A percentile compares a stretch with the other conserved stretches of the same genome.
Conservation (phyloP, 1,284 basidiomycete genomes). For the Cerioporus squamosus region DNA sequence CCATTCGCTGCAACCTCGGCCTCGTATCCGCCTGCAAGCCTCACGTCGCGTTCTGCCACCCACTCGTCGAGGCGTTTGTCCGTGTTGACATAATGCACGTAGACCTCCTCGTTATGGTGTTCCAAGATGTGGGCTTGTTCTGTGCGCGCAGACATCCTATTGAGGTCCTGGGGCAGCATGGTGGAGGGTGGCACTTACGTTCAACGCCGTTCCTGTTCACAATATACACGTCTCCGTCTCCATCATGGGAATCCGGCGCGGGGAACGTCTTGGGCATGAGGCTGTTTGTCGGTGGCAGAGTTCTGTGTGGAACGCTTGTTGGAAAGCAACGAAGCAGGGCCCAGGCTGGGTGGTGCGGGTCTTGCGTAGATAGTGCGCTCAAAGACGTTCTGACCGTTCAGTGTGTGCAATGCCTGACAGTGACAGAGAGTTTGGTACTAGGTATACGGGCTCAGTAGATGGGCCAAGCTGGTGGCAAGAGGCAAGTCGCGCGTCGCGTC, state of each 20-base stretch:
- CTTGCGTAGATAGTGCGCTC: no score
- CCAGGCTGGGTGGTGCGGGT: no score
- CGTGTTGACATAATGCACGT: constrained; percentile 69
- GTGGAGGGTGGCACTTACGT: constrained; percentile 41
- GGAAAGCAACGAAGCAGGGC: no score
- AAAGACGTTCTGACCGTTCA: no score
- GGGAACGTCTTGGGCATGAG: constrained; percentile 33
- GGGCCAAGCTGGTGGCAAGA: constrained; percentile 1
- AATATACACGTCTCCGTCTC: constrained; percentile 26
- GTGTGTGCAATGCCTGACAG: no score
- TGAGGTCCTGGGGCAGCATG: background rate
- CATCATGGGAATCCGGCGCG: constrained; percentile 23
- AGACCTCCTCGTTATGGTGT: constrained; percentile 51
- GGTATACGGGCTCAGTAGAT: background rate
- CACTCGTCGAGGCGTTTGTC: constrained; percentile 84
- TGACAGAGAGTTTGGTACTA: no score
- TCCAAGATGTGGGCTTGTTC: constrained; percentile 56
- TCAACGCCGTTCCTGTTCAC: constrained; percentile 48
- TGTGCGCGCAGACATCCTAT: constrained; percentile 29
- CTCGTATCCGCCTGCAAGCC: constrained; percentile 30
- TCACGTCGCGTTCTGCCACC: constrained; percentile 53
- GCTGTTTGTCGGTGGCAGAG: constrained; percentile 8
- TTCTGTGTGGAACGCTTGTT: constrained; percentile 12
- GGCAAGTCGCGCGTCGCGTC: background rate
- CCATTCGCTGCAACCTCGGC: constrained; percentile 12